Evolutionary conservation across 1,284 basidiomycete species (phyloP).

Genomic region (Pseudozyma pruni): DNA sequence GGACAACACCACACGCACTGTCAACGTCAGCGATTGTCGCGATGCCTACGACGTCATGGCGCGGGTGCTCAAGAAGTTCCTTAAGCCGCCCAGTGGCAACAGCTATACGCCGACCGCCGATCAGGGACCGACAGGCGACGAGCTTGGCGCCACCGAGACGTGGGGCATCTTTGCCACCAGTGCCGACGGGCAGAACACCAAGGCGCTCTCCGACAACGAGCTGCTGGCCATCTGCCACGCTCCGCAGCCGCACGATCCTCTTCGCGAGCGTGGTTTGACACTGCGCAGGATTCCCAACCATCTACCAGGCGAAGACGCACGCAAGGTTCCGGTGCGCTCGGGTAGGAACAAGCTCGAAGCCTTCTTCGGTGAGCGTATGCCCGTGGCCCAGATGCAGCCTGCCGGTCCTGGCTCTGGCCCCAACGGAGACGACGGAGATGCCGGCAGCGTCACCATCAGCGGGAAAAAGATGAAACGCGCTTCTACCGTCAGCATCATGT

Average conservation of each 20-base stretch:
- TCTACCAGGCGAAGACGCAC: constrained; percentile 41
- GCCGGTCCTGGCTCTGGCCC: constrained; percentile 63
- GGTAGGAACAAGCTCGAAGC: constrained; percentile 70
- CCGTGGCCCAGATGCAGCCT: constrained; percentile 45
- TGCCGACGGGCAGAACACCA: constrained; percentile 57
- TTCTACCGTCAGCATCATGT: constrained; percentile 91
- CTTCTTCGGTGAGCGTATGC: constrained; percentile 74
- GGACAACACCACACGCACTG: constrained; percentile 61
- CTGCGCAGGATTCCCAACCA: constrained; percentile 69
- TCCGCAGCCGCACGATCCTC: constrained; percentile 78
- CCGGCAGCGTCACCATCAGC: constrained; percentile 48
- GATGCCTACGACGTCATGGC: constrained; percentile 63
- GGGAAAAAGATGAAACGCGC: constrained; percentile 85
- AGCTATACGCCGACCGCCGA: constrained; percentile 61
- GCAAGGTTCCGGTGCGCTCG: constrained; percentile 34
- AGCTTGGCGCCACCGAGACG: constrained; percentile 40
- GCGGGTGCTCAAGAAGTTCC: constrained; percentile 65
- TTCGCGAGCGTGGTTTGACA: constrained; percentile 83
- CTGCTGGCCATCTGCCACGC: constrained; percentile 86
- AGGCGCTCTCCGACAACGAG: constrained; percentile 71
- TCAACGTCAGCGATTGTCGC: constrained; percentile 62
- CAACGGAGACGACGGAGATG: constrained; percentile 49
- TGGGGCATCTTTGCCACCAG: constrained; percentile 63
- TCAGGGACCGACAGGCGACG: constrained; percentile 44
- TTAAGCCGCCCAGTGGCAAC: constrained; percentile 52